Conservation (phyloP, 352 stramenopile genomes). For the Phytophthora macrochlamydospora region DNA sequence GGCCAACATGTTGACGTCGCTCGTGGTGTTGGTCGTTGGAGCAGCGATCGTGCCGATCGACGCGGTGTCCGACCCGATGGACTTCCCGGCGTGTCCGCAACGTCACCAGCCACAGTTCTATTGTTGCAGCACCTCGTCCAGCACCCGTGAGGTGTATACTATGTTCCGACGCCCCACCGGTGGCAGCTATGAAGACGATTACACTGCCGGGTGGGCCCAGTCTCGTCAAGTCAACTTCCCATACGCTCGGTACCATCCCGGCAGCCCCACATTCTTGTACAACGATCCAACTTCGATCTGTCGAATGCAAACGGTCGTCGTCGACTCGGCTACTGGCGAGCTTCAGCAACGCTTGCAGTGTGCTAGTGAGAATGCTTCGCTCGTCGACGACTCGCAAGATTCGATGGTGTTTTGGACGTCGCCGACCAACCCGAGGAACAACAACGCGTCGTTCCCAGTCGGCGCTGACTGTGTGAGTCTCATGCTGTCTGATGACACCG, state of each 20-base stretch:
- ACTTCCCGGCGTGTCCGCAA: conserved; percentile 37
- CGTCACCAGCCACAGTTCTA: conserved; percentile 39
- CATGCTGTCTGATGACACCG: conserved; percentile 23
- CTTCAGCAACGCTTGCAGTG: conserved; percentile 37
- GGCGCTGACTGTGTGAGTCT: conserved; percentile 39
- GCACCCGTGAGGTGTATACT: conserved; percentile 36
- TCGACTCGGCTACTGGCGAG: conserved; percentile 22
- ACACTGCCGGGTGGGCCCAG: conserved; percentile 28
- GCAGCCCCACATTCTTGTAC: conserved; percentile 38
- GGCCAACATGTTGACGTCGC: no score
- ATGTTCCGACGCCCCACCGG: conserved; percentile 35
- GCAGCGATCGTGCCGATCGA: conserved; percentile 6
- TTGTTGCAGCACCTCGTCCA: conserved; percentile 36
- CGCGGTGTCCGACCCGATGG: conserved; percentile 15
- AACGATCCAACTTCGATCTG: conserved; percentile 29
- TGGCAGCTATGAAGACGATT: conserved; percentile 33
- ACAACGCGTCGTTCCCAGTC: conserved; percentile 56
- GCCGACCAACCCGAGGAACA: conserved; percentile 44
- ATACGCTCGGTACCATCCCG: conserved; percentile 34
- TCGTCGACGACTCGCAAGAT: conserved; percentile 33
- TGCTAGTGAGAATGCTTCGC: conserved; percentile 30
- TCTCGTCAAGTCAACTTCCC: conserved; percentile 40
- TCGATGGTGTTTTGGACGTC: conserved; percentile 50
- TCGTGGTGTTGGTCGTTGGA: not conserved
- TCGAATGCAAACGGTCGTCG: conserved; percentile 23